Base-by-base conservation (phyloP, 441 rosid species). In the Flueggea neowawraea region DNA sequence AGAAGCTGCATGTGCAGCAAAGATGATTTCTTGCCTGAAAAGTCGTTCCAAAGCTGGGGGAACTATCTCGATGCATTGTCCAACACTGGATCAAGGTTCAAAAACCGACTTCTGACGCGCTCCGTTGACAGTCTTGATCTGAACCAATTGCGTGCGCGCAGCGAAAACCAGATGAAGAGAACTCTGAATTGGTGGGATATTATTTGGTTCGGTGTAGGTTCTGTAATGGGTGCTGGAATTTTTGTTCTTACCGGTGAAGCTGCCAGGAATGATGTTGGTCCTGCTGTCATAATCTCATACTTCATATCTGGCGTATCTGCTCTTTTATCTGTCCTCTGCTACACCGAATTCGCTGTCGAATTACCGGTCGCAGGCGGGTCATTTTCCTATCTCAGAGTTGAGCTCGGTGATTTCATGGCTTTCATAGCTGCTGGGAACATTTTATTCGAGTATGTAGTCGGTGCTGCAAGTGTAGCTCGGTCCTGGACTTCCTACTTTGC, bases 401-500 rank as follows among this genome's bases (percentile, higher is more conserved):
- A 91, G 75, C 84, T 90, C 0, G 94, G 98, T 0, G 98, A 90
- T 56, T 90, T 89, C 52, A 55, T 83, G 5, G 96, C 92, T 0
- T 89, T 72, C 68, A 80, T 90, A 11, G 90, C 92, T 0, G 96
- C 94, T 0, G 96, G 96, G 11, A 92, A 90, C 69, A 88, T 89
- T 55, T 64, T 92, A 22, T 81, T 92, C 14, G 95, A 92, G 74
- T 76, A 89, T 62, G 66, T 84, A 7, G 79, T 88, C 7, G 70
- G 71, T 0, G 87, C 89, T 15, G 94, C 96, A 5, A 81, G 83
- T 10, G 94, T 92, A 12, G 79, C 94, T 3, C 77, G 95, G 57
- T 84, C 95, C 0, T 92, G 91, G 94, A 90, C 96, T 62, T 84
- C 94, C 2, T 88, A 88, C 70, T 79, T 85, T 6, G 89, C 96